Evolutionary conservation across 495 filamentous ascomycete genomes (phyloP).

Genomic region (Penicillium arizonense): DNA sequence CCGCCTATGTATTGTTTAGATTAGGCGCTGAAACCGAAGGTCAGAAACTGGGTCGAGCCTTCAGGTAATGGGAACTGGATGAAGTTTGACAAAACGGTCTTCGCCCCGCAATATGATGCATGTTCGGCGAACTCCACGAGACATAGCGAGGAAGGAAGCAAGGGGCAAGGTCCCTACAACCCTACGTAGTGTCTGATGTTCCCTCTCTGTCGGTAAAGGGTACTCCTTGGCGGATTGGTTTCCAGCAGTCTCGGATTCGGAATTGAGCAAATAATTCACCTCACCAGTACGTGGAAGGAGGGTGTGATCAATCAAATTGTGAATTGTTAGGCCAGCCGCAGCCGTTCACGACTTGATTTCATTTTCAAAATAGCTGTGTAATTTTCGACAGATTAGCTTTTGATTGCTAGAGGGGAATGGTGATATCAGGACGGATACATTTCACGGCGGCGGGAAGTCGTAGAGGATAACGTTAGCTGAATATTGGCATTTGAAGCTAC

Average conservation of each 20-base stretch:
- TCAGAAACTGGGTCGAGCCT: slow-evolving; percentile 11
- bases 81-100: slow-evolving; percentile 60
- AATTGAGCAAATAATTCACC: neutral
- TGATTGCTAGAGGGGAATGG: too few species aligned
- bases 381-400: too few species aligned
- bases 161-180: slow-evolving; percentile 51
- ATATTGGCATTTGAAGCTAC: too few species aligned
- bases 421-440: too few species aligned
- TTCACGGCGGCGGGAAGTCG: too few species aligned
- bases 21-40: too few species aligned
- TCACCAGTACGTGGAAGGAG: neutral
- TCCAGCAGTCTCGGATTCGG: neutral
- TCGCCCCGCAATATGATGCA: slow-evolving; percentile 56
- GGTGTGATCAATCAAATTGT: too few species aligned
- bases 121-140: slow-evolving; percentile 59
- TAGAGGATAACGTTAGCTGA: too few species aligned
- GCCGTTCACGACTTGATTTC: too few species aligned
- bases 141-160: slow-evolving; percentile 51
- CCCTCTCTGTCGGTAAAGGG: slow-evolving; percentile 55
- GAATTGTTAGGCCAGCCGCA: too few species aligned
- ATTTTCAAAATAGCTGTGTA: too few species aligned
- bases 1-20: too few species aligned
- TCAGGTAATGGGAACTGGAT: slow-evolving; percentile 51
- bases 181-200: slow-evolving; percentile 52
- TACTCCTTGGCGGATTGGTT: slow-evolving; percentile 25